Base-by-base conservation (phyloP, 805 yeast genomes). In the Wickerhamiella australiensis region DNA sequence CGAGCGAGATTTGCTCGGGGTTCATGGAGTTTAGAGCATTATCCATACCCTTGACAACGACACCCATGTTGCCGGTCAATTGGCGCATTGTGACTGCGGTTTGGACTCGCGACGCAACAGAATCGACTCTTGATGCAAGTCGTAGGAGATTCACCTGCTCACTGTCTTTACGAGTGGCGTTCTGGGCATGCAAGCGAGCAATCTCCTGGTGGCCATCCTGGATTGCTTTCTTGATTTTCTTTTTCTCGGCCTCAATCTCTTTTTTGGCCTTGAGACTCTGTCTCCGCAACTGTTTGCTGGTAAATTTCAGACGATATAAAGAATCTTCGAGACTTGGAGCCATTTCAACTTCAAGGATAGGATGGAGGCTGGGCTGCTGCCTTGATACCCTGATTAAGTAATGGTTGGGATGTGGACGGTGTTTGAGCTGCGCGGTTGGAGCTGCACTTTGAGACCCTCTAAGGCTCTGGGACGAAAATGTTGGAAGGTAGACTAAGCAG, bases 71-170 rank as follows among this genome's bases (percentile, higher is more conserved):
- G 1, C 88, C 87, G 0, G 95, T 85, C 9, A 92, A 96, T 46
- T 85, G 79, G 56, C 95, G 75, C 99, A 92, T 92, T 0, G 97
- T 90, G 5, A 92, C 96, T 0, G 98, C 98, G 0, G 99, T 92
- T 59, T 90, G 96, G 2, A 92, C 95, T 52, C 98, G 69, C 3
- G 94, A 82, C 0, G 97, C 94, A 21, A 92, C 98, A 0, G 97
- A 90, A 66, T 92, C 99, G 18, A 92, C 85, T 51, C 96, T 69
- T 0, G 95, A 85, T 0, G 96, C 82, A 51, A 92, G 70, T 56
- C 90, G 73, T 48, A 92, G 68, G 49, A 92, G 67, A 61, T 83
- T 90, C 48, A 90, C 71, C 54, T 90, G 71, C 65, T 92, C 99
- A 59, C 83, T 84, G 42, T 83, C 74, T 65, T 92, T 92, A 46